Evolutionary conservation across 2,329 filamentous ascomycete species (phyloP).

Genomic region (Sporothrix globosa): DNA sequence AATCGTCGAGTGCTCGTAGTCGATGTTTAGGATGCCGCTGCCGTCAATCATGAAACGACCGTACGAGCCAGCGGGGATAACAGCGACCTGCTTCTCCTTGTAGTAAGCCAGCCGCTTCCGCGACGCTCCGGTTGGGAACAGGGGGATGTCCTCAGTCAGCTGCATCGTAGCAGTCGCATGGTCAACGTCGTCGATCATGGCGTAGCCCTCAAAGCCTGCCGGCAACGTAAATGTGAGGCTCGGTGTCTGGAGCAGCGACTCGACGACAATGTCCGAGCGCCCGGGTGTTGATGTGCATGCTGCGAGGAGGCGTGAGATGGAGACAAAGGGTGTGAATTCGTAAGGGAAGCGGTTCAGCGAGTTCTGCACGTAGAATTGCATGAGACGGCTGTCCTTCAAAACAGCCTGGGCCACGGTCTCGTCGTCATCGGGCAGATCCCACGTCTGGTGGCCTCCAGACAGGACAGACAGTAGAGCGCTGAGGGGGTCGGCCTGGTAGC

Average conservation of each 20-base stretch:
- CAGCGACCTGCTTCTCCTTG: conserved; percentile 54
- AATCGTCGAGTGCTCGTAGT: conserved; percentile 78
- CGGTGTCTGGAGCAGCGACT: conserved; percentile 68
- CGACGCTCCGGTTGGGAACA: conserved; percentile 59
- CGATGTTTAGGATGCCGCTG: conserved; percentile 74
- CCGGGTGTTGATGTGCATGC: conserved; percentile 49
- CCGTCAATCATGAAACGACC: conserved; percentile 77
- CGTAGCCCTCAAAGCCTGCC: conserved; percentile 70
- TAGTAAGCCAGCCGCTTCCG: conserved; percentile 51
- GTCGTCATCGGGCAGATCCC: conserved; percentile 55
- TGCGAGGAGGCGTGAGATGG: conserved; percentile 66
- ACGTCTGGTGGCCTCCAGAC: conserved; percentile 55
- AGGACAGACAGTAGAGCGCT: conserved; percentile 68
- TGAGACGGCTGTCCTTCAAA: conserved; percentile 59
- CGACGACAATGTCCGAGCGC: conserved; percentile 55
- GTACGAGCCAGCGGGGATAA: conserved; percentile 66
- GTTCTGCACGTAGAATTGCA: conserved; percentile 65
- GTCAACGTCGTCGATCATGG: conserved; percentile 80
- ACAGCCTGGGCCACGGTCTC: conserved; percentile 48
- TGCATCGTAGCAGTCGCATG: conserved; percentile 68
- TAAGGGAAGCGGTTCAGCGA: conserved; percentile 81
- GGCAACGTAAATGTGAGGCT: conserved; percentile 80
- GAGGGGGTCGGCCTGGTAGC: conserved; percentile 74
- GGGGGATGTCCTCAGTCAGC: conserved; percentile 64
- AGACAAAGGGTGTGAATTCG: conserved; percentile 78